Conservation (phyloP, 805 yeast genomes). For the Kuraishia capsulata region DNA sequence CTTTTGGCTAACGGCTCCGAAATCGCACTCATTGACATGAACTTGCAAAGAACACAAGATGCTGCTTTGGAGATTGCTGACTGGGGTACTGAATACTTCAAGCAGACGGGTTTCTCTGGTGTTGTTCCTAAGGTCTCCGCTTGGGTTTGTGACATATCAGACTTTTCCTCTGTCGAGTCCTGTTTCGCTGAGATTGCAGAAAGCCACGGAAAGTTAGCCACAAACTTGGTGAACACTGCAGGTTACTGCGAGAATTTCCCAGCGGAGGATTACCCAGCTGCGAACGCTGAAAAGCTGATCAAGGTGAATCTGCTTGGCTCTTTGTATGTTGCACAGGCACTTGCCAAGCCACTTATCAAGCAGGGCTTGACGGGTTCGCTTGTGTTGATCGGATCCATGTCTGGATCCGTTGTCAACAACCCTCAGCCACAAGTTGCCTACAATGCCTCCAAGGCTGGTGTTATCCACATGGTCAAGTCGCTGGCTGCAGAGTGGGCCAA, state of each 20-base stretch:
- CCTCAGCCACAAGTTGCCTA: slow-evolving; percentile 77
- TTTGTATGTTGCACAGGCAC: slow-evolving; percentile 62
- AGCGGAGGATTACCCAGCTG: slow-evolving; percentile 68
- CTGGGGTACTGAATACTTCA: slow-evolving; percentile 35
- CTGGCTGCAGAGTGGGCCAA: slow-evolving; percentile 80
- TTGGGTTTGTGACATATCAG: slow-evolving; percentile 70
- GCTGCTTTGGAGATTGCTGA: slow-evolving; percentile 38
- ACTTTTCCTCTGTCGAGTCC: slow-evolving; percentile 47
- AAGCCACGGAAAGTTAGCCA: slow-evolving; percentile 53
- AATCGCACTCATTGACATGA: slow-evolving; percentile 63
- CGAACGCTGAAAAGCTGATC: slow-evolving; percentile 57
- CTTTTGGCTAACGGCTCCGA: slow-evolving; percentile 71
- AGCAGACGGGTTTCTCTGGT: slow-evolving; percentile 18
- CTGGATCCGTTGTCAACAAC: slow-evolving; percentile 67
- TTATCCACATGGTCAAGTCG: slow-evolving; percentile 67
- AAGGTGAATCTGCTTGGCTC: slow-evolving; percentile 71
- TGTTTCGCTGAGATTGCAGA: slow-evolving; percentile 44
- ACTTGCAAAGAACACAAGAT: slow-evolving; percentile 46
- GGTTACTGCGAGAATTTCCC: slow-evolving; percentile 78
- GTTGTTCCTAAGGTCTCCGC: slow-evolving; percentile 35
- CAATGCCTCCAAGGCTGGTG: slow-evolving; percentile 84
- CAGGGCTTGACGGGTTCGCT: slow-evolving; percentile 50
- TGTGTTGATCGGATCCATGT: slow-evolving; percentile 71
- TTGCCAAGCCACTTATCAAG: slow-evolving; percentile 58
- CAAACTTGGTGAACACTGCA: slow-evolving; percentile 68